Evolutionary conservation across 108 stramenopile species (phyloP).

Genomic region (Epipyxis sp.): DNA sequence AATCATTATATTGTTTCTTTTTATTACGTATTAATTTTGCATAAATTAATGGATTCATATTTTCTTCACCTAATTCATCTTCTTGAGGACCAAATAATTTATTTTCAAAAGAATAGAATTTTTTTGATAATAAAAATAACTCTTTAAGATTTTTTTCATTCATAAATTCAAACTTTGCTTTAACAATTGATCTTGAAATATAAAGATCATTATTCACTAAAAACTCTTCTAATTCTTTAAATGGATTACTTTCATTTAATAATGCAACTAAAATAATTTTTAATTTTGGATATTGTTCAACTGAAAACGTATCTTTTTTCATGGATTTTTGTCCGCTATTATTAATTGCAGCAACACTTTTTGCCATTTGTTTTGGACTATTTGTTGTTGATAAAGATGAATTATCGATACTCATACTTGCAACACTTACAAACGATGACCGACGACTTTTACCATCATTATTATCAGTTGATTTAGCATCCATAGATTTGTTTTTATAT

Average conservation of each 20-base stretch:
- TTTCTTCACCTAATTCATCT: constrained; percentile 16
- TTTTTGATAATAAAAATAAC: not conserved
- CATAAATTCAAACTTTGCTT: not conserved
- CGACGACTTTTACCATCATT: too few relatives aligned
- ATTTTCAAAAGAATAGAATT: not conserved
- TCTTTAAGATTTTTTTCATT: not conserved
- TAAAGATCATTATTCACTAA: not conserved
- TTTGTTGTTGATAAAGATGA: too few relatives aligned
- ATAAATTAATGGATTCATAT: constrained; percentile 1
- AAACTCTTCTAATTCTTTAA: not conserved
- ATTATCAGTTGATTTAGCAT: too few relatives aligned
- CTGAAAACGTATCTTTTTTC: too few relatives aligned
- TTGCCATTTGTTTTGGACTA: too few relatives aligned
- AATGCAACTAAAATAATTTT: constrained; percentile 13
- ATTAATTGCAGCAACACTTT: too few relatives aligned
- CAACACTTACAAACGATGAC: too few relatives aligned
- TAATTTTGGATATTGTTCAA: too few relatives aligned
- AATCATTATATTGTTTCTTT: not conserved
- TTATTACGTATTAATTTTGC: not conserved
- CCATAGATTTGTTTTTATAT: too few relatives aligned
- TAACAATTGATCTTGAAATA: not conserved
- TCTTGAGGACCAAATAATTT: constrained; percentile 30
- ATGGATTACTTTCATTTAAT: not conserved
- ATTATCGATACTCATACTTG: too few relatives aligned
- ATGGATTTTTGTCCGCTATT: too few relatives aligned